A percentile compares a stretch with the other conserved stretches of the same genome.
Conservation (phyloP, 371 early-diverging fungal species). For the Coemansia linderi region DNA sequence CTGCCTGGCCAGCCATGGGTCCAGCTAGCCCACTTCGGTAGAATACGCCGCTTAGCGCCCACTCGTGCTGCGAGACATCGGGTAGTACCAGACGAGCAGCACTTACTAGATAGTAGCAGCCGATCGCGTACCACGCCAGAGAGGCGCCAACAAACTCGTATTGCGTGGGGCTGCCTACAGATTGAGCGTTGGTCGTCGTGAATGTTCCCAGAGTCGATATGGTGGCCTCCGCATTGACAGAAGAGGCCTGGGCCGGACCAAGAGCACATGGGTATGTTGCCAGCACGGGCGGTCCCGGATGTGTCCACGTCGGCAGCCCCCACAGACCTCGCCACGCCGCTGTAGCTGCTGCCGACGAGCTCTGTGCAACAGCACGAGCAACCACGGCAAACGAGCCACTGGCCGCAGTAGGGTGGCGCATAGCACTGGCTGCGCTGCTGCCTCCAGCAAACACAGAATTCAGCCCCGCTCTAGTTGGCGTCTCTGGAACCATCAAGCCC, state of each 20-base stretch:
- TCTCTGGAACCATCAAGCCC: slow-evolving; percentile 45
- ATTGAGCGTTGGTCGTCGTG: slow-evolving; percentile 40
- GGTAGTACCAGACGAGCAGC: slow-evolving; percentile 24
- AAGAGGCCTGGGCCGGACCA: slow-evolving; percentile 33
- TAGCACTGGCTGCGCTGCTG: slow-evolving; percentile 1
- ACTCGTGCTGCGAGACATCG: slow-evolving; percentile 21
- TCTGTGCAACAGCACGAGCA: slow-evolving; percentile 34
- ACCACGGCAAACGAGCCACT: slow-evolving; percentile 10
- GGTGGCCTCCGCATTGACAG: slow-evolving; percentile 29
- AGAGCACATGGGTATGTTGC: slow-evolving; percentile 50
- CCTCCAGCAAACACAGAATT: slow-evolving; percentile 6
- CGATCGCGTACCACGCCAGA: slow-evolving; percentile 52
- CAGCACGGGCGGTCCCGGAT: slow-evolving; percentile 43
- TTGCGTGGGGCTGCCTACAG: slow-evolving; percentile 41
- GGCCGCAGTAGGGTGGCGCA: slow-evolving; percentile 7
- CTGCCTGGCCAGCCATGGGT: neutral
- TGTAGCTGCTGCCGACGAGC: slow-evolving; percentile 23
- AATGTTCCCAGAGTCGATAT: slow-evolving; percentile 33
- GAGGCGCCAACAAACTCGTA: slow-evolving; percentile 51
- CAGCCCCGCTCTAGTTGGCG: slow-evolving; percentile 25
- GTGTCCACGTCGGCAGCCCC: slow-evolving; percentile 52
- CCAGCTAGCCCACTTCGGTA: slow-evolving; percentile 9
- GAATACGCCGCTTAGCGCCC: slow-evolving; percentile 21
- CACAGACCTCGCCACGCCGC: slow-evolving; percentile 52
- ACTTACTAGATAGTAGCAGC: slow-evolving; percentile 49